These are phyloP conservation scores for Ormosia semicastrata DNA, from an alignment of 306 rosid genomes.

Conservation along the genomic window DNA sequence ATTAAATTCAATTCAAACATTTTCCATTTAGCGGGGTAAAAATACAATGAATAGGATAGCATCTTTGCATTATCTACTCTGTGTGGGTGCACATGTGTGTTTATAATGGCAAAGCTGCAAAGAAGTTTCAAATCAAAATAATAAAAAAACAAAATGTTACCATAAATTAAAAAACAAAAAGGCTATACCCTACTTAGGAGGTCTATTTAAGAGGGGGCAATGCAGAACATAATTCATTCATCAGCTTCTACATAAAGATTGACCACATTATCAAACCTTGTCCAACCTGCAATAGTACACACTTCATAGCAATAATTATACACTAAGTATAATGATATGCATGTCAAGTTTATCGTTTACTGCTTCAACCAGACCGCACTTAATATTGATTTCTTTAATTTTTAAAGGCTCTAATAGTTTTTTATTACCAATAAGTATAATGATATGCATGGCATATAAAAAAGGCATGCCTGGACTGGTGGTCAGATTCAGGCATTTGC, in stretches of 20 bases:
- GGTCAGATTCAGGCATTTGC: neutral
- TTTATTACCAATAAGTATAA: too few relatives aligned
- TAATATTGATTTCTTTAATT: too few relatives aligned
- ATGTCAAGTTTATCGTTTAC: too few relatives aligned
- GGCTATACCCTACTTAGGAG: neutral
- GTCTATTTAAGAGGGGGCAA: neutral
- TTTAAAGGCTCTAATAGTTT: too few relatives aligned
- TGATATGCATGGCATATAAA: neutral
- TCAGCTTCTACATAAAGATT: neutral
- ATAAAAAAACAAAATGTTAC: neutral
- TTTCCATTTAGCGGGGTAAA: neutral
- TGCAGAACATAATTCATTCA: neutral
- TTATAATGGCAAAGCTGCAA: neutral
- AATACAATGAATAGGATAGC: neutral
- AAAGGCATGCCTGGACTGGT: neutral
- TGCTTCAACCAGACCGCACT: neutral
- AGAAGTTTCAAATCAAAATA: neutral
- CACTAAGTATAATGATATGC: too few relatives aligned
- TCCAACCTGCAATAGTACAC: slow-evolving; percentile 13
- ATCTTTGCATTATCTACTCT: neutral
- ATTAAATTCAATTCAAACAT: slow-evolving; percentile 3
- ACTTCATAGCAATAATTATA: too few relatives aligned
- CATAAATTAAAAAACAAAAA: neutral
- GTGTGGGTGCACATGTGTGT: neutral
- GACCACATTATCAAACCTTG: neutral